Evolutionary conservation across 352 stramenopile species (phyloP).

Genomic region (Phytophthora chlamydospora): DNA sequence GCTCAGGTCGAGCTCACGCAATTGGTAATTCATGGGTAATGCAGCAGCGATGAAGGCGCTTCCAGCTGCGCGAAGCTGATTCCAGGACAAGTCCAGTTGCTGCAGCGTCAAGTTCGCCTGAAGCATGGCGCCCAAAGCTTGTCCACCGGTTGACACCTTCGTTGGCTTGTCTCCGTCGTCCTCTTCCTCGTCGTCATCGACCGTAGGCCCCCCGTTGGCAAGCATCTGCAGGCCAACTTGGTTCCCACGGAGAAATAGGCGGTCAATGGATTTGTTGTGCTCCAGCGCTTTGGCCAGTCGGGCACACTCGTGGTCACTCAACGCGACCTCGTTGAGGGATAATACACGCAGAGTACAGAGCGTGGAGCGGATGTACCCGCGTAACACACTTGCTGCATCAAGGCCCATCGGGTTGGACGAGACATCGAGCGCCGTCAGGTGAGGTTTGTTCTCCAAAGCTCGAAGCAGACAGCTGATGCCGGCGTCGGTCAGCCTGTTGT

Average conservation of each 20-base stretch:
- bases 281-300: conserved; percentile 76
- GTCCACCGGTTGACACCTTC: conserved; percentile 55
- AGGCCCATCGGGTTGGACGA: conserved; percentile 64
- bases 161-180: conserved; percentile 19
- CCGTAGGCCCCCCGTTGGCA: background rate
- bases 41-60: conserved; percentile 50
- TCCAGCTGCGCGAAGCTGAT: conserved; percentile 61
- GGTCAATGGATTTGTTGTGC: conserved; percentile 74
- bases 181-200: conserved; percentile 20
- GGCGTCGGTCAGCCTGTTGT: conserved; percentile 61
- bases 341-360: conserved; percentile 65
- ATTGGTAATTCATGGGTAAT: conserved; percentile 67
- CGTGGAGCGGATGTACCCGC: conserved; percentile 66
- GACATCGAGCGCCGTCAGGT: conserved; percentile 63
- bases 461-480: conserved; percentile 57
- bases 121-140: conserved; percentile 83
- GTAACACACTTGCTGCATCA: conserved; percentile 50
- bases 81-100: conserved; percentile 87
- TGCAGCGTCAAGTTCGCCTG: conserved; percentile 77
- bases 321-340: conserved; percentile 56
- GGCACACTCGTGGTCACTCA: conserved; percentile 72
- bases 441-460: conserved; percentile 73
- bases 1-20: conserved; percentile 62
- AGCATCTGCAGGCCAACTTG: conserved; percentile 66
- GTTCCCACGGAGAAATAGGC: conserved; percentile 72